Evolutionary conservation across 2,329 filamentous ascomycete genomes (phyloP), one percentile per base, ranked within the genome.

Genomic region (Juglanconis juglandina): DNA sequence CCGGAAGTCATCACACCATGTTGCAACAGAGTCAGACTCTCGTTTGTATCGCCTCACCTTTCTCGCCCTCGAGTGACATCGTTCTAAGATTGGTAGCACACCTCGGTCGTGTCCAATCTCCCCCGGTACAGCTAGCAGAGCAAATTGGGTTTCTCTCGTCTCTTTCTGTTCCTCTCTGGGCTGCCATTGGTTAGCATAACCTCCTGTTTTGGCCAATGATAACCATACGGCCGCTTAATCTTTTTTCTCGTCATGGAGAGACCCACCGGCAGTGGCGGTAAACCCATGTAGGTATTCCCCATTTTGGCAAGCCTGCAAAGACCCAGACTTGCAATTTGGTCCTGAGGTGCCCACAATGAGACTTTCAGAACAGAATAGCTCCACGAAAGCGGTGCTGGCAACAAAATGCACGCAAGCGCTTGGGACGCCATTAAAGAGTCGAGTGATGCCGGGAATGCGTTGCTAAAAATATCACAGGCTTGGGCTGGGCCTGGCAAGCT

Each of bases 381-480:
- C 14, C 11, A 46, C 17, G 39, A 6, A 10, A 37, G 32, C 32
- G 10, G 39, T 46, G n/a, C 56, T 48, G 13, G 41, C 7, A 46
- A 11, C 5, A 42, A 55, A n/a, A 55, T 34, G 41, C 24, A 42
- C 6, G 32, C 48, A 17, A 24, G 59, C 53, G 44, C 42, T 34
- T 47, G 47, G 30, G 44, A 17, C 17, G 56, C 39, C 24, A 24
- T 24, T 24, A 24, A 24, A 24, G 24, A 24, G 24, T 24, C 24
- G 46, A 6, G 47, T 56, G 41, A 49, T 11, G 48, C 33, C 48
- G 32, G 46, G 32, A 49, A 8, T 51, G 34, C 35, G 58, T 11
- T 60, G 42, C 57, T 53, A 57, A 53, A 60, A 53, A 49, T 60
- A 62, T 54, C 53, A 42, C 46, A 17, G 32, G 17, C 47, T 61